Base-by-base conservation (phyloP, 352 stramenopile species). In the Globisporangium paddicum region DNA sequence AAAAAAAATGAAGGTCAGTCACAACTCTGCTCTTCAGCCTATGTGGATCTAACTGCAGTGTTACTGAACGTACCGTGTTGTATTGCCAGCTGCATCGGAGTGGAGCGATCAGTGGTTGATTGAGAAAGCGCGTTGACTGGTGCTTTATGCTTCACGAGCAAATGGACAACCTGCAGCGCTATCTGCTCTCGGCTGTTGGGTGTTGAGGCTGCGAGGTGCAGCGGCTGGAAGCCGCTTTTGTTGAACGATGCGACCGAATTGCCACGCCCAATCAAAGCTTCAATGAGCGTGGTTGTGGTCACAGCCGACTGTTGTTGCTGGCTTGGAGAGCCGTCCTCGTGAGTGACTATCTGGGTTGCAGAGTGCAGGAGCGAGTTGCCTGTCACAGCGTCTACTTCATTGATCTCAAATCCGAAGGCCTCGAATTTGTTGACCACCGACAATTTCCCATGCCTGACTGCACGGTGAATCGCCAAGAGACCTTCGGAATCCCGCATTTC, bases 281-380 rank as follows among this genome's bases (percentile, higher is more conserved):
- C 47, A 10, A 28, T 13, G 13, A 53, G 26, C 1, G 26, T 14
- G 18, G 26, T 25, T 5, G 47, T 40, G 2, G 47, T 2, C 1
- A 5, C 9, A 26, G 9, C 6, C 50, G 25, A 32, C 38, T 44
- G 38, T 18, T 44, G 35, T 6, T 34, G 50, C 18, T 32, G 34
- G 25, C 19, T 47, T 9, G 23, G 13, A 37, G 34, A 44, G 50
- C 21, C 14, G 21, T 47, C 34, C 13, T 10, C 19, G 37, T 19
- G 37, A 5, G 35, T 21, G 23, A 19, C 30, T n/a, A n/a, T n/a
- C 23, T 44, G 32, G 19, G 35, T 35, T 5, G 35, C 25, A 30
- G 16, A 57, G 16, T 57, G 50, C 23, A 57, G 28, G 9, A 53
- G 28, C 28, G 28, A 40, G 28, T 40, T 57, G 11, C 50, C 50